These are phyloP conservation scores for Pythium dissimile DNA, from an alignment of 352 stramenopile species.

Conservation along the genomic window DNA sequence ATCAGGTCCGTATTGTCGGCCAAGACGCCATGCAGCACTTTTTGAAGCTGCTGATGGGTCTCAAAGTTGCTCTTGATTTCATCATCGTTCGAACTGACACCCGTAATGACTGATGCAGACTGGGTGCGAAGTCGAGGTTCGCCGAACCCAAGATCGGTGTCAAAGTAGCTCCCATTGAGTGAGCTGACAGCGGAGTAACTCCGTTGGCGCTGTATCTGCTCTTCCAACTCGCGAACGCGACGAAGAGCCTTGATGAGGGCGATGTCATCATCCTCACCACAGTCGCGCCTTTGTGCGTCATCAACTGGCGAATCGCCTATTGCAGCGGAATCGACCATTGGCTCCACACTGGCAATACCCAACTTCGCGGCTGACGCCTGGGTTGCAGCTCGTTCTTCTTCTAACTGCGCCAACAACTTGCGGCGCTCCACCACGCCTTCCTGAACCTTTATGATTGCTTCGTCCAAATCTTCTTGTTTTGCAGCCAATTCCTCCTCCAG, in stretches of 20 bases:
- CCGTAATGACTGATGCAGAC: constrained; percentile 10
- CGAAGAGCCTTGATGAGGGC: constrained; percentile 6
- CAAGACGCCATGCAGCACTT: constrained; percentile 44
- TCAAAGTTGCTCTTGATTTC: constrained; percentile 12
- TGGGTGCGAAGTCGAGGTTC: constrained; percentile 5
- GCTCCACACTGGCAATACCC: background rate
- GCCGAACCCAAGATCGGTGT: constrained; percentile 3
- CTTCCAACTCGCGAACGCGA: constrained; percentile 22
- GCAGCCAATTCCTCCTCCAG: constrained; percentile 12
- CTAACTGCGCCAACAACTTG: constrained; percentile 7
- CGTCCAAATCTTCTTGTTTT: constrained; percentile 20
- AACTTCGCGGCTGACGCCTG: background rate
- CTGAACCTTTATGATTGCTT: constrained; percentile 15
- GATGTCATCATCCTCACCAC: constrained; percentile 12
- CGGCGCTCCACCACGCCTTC: constrained; percentile 7
- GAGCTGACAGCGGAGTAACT: constrained; percentile 13
- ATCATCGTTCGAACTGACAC: constrained; percentile 5
- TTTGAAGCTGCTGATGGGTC: constrained; percentile 34
- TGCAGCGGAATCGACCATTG: background rate
- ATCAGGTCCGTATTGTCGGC: constrained; percentile 60
- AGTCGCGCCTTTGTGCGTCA: background rate
- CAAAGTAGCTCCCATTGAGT: constrained; percentile 7
- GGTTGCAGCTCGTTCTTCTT: constrained; percentile 11
- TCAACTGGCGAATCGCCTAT: background rate
- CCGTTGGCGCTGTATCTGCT: constrained; percentile 10